Evolutionary conservation across 768 basidiomycete species (phyloP).

Genomic region (Podaxis sp.): DNA sequence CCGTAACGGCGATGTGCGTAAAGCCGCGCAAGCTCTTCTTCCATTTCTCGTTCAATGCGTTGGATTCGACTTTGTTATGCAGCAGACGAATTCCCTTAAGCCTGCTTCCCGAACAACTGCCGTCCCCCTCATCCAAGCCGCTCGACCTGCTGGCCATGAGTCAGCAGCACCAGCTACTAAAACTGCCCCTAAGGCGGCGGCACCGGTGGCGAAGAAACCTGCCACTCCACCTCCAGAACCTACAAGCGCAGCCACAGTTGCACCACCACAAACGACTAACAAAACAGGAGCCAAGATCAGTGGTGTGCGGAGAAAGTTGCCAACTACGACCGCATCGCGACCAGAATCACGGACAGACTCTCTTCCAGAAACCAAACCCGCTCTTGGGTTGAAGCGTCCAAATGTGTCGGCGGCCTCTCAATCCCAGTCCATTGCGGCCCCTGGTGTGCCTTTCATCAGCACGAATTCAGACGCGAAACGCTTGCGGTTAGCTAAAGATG

Average conservation of each 20-base stretch:
- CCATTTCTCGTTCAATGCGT: constrained; percentile 71
- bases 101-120: constrained; percentile 87
- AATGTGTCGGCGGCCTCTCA: constrained; percentile 20
- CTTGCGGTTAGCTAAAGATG: constrained; percentile 70
- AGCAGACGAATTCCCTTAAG: constrained; percentile 84
- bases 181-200: constrained; percentile 27
- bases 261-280: constrained; percentile 32
- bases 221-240: constrained; percentile 44
- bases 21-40: constrained; percentile 81
- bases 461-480: constrained; percentile 65
- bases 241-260: constrained; percentile 16
- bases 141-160: constrained; percentile 49
- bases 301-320: constrained; percentile 73
- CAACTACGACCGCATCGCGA: constrained; percentile 52
- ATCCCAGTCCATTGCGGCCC: constrained; percentile 29
- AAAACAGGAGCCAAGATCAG: constrained; percentile 50
- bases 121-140: constrained; percentile 85
- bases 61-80: constrained; percentile 85
- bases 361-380: constrained; percentile 32
- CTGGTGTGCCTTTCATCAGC: constrained; percentile 46
- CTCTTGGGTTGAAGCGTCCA: constrained; percentile 35
- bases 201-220: constrained; percentile 27
- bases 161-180: constrained; percentile 22
- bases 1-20: constrained; percentile 87
- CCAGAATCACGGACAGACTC: constrained; percentile 51